Conservation (phyloP, 2,329 filamentous ascomycete genomes). For the Emericellopsis cladophorae region DNA sequence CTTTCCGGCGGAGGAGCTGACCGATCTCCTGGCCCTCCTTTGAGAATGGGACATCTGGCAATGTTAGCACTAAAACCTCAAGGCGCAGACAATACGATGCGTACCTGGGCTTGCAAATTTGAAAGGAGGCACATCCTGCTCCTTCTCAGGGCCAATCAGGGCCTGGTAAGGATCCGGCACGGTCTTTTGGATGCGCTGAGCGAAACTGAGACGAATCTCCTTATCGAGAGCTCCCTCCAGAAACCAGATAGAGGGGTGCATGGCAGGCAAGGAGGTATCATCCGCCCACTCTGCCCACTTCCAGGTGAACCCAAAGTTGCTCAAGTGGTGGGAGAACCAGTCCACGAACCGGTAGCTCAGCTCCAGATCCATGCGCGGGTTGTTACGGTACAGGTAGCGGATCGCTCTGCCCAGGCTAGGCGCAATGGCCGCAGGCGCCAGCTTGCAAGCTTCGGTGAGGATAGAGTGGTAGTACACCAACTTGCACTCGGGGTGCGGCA, state of each 20-base stretch:
- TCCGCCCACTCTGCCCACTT: constrained; percentile 98
- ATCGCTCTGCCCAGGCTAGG: constrained; percentile 90
- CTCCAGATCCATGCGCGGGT: constrained; percentile 76
- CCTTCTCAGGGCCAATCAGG: constrained; percentile 75
- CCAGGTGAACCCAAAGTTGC: constrained; percentile 99
- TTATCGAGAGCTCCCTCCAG: constrained; percentile 86
- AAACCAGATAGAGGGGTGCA: constrained; percentile 87
- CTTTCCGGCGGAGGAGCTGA: constrained; percentile 69
- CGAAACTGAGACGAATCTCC: constrained; percentile 92
- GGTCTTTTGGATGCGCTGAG: constrained; percentile 89
- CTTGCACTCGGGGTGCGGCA: constrained; percentile 82
- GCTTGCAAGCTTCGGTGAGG: constrained; percentile 89
- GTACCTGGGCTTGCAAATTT: constrained; percentile 70
- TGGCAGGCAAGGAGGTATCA: constrained; percentile 62
- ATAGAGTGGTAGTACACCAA: constrained; percentile 94
- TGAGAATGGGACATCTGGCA: constrained; percentile 63
- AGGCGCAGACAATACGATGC: constrained; percentile 14
- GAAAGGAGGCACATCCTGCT: constrained; percentile 92
- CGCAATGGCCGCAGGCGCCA: constrained; percentile 91
- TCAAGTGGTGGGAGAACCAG: constrained; percentile 96
- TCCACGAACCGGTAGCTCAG: constrained; percentile 80
- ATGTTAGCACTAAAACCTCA: constrained; percentile 1
- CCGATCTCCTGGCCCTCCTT: constrained; percentile 76
- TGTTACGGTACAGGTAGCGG: constrained; percentile 74
- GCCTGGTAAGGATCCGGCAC: constrained; percentile 71